These are phyloP conservation scores for Dactylellina leptospora DNA, from an alignment of 2,329 filamentous ascomycete genomes.

Conservation along the genomic window DNA sequence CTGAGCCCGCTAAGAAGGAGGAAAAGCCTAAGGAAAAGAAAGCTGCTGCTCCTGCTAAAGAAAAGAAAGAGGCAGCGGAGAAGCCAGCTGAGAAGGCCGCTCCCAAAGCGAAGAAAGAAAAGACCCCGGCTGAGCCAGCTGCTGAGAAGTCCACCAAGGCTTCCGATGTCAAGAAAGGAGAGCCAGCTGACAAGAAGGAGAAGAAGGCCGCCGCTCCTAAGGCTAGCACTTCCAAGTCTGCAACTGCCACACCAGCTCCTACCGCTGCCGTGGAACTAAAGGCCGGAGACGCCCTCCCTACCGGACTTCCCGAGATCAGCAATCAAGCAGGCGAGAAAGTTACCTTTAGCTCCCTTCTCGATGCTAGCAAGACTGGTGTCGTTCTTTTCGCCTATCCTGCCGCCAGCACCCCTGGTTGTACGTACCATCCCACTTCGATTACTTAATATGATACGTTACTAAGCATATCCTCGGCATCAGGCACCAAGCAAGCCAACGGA, in stretches of 20 bases:
- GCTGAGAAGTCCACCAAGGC: conserved; percentile 20
- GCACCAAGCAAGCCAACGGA: conserved; percentile 89
- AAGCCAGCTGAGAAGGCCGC: conserved; percentile 54
- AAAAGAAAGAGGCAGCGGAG: conserved; percentile 35
- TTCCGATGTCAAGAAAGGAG: conserved; percentile 59
- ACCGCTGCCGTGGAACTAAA: conserved; percentile 40
- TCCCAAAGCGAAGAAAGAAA: conserved; percentile 17
- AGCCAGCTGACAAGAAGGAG: conserved; percentile 57
- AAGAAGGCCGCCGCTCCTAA: conserved; percentile 53
- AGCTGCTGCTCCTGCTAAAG: conserved; percentile 38
- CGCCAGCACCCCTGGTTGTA: conserved; percentile 93
- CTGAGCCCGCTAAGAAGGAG: conserved; percentile 50
- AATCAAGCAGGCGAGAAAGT: conserved; percentile 84
- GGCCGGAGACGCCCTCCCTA: conserved; percentile 55
- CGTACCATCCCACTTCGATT: conserved; percentile 61
- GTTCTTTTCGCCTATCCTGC: conserved; percentile 90
- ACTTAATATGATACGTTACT: not conserved
- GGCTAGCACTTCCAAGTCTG: conserved; percentile 46
- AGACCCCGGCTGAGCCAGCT: conserved; percentile 58
- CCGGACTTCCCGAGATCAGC: conserved; percentile 70
- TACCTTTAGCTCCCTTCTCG: conserved; percentile 80
- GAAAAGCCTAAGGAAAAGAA: conserved; percentile 58
- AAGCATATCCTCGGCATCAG: conserved; percentile 65
- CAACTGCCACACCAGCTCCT: conserved; percentile 43
- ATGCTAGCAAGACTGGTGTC: conserved; percentile 83